Evolutionary conservation across 2,329 filamentous ascomycete species (phyloP).

Genomic region (Aspergillus luchuensis): DNA sequence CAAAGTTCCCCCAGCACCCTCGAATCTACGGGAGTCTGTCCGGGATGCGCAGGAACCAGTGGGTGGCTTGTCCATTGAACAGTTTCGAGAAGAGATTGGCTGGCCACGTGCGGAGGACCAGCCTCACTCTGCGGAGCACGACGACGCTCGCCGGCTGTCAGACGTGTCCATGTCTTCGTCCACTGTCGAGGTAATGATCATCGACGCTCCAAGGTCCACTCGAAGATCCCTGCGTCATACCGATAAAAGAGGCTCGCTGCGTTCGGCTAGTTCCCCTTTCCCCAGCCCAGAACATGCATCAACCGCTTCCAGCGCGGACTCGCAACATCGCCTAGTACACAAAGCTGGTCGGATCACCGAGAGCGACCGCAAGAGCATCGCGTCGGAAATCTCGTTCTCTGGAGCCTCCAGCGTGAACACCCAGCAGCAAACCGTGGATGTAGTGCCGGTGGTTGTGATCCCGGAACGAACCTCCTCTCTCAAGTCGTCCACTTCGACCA

Average conservation of each 20-base stretch:
- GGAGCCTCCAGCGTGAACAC: conserved; percentile 34
- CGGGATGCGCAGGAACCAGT: conserved; percentile 29
- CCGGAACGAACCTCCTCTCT: conserved; percentile 51
- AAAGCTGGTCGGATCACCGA: conserved; percentile 54
- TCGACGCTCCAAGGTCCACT: conserved; percentile 51
- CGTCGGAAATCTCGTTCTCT: conserved; percentile 45
- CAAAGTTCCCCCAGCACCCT: conserved; percentile 28
- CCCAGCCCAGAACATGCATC: conserved; percentile 50
- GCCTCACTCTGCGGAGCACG: conserved; percentile 27
- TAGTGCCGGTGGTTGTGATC: conserved; percentile 52
- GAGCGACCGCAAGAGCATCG: conserved; percentile 46
- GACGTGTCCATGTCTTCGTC: conserved; percentile 53
- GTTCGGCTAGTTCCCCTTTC: conserved; percentile 49
- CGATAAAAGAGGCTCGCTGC: conserved; percentile 55
- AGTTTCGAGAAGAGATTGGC: conserved; percentile 52
- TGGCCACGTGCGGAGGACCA: conserved; percentile 47
- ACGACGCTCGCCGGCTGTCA: conserved; percentile 49
- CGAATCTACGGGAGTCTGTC: conserved; percentile 37
- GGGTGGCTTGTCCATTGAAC: conserved; percentile 47
- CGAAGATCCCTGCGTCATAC: conserved; percentile 55
- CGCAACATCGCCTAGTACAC: conserved; percentile 53
- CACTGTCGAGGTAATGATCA: conserved; percentile 59
- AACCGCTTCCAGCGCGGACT: conserved; percentile 44
- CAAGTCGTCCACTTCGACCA: conserved; percentile 40
- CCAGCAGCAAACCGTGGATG: conserved; percentile 37